Base-by-base conservation (phyloP, 2,329 filamentous ascomycete genomes). In the Incumbomyces delicatus region DNA sequence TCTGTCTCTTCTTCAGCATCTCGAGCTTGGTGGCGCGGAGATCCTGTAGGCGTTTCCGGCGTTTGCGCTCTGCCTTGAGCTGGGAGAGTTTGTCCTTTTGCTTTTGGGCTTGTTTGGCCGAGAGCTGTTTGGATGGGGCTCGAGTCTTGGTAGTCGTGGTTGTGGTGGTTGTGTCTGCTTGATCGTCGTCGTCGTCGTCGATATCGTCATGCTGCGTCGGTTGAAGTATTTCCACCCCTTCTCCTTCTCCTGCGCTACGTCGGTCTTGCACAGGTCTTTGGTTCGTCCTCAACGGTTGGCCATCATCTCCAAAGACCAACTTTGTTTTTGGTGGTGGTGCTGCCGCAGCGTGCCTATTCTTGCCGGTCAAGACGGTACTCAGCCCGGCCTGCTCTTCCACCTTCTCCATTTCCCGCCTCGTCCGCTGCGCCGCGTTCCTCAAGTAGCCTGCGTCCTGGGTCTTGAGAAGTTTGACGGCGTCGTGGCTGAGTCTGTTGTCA, bases 401-500 rank as follows among this genome's bases (percentile, higher is more conserved):
- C 41, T 61, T 57, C 35, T 53, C 51, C 40, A 70, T 60, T 36
- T 72, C 69, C 45, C 62, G 59, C 56, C 64, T 78, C 68, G 53
- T 72, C 74, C 69, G 60, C 70, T 69, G 64, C 78, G 75, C 60
- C 75, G 77, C 71, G 11, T 75, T 79, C 55, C 76, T 65, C 41
- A 82, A 62, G 55, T 82, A 82, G 5, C 75, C 77, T 10, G 69
- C 71, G 65, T 82, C 79, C 63, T 82, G 79, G 27, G 77, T 81
- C 68, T 82, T 82, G 51, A 82, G 67, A 57, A 82, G 61, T 62
- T 76, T 77, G 37, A 81, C 77, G 33, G 78, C 75, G 51, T 80
- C 77, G 50, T 71, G 64, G 50, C 67, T 72, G 44, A 78, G 59
- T 58, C 59, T 65, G 68, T 47, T 75, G 67, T 27, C 73, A 63